phyloP scores from a whole-genome alignment of 2,329 filamentous ascomycete genomes.

The Trichoderma brevicompactum region DNA sequence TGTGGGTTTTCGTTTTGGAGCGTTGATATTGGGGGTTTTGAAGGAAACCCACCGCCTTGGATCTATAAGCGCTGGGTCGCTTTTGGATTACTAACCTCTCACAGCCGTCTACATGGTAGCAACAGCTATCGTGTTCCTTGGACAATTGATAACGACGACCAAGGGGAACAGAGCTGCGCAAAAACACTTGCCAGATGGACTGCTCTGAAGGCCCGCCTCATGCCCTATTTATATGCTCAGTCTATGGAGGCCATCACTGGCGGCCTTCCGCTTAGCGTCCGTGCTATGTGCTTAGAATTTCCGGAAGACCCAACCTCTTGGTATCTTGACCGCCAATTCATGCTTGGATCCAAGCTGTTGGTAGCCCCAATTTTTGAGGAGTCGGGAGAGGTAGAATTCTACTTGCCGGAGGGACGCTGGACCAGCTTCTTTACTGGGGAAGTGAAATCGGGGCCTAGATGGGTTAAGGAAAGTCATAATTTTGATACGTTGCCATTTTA shows the following conservation, averaged over 20 bases:
- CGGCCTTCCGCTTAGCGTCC: slow-evolving; percentile 65
- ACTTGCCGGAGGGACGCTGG: slow-evolving; percentile 58
- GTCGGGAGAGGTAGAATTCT: slow-evolving; percentile 67
- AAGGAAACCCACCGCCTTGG: slow-evolving; percentile 67
- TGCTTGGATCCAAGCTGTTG: slow-evolving; percentile 69
- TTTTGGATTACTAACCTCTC: slow-evolving; percentile 72
- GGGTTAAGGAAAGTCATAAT: slow-evolving; percentile 63
- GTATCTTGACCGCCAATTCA: slow-evolving; percentile 72
- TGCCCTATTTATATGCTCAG: slow-evolving; percentile 57
- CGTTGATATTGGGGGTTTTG: slow-evolving; percentile 73
- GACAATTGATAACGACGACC: slow-evolving; percentile 69
- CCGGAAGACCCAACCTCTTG: slow-evolving; percentile 71
- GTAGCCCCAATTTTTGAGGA: slow-evolving; percentile 68
- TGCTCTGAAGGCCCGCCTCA: slow-evolving; percentile 55
- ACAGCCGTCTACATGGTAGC: slow-evolving; percentile 72
- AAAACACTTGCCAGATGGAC: slow-evolving; percentile 54
- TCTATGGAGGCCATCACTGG: slow-evolving; percentile 47
- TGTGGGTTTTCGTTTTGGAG: slow-evolving; percentile 71
- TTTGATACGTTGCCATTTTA: slow-evolving; percentile 64
- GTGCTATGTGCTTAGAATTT: slow-evolving; percentile 72
- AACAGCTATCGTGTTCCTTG: slow-evolving; percentile 75
- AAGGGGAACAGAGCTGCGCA: slow-evolving; percentile 58
- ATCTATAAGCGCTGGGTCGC: slow-evolving; percentile 80
- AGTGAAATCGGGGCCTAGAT: slow-evolving; percentile 55
- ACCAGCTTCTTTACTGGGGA: slow-evolving; percentile 55